Conservation (phyloP, 1,284 basidiomycete genomes). For the Sporisorium iseilematis-ciliati region DNA sequence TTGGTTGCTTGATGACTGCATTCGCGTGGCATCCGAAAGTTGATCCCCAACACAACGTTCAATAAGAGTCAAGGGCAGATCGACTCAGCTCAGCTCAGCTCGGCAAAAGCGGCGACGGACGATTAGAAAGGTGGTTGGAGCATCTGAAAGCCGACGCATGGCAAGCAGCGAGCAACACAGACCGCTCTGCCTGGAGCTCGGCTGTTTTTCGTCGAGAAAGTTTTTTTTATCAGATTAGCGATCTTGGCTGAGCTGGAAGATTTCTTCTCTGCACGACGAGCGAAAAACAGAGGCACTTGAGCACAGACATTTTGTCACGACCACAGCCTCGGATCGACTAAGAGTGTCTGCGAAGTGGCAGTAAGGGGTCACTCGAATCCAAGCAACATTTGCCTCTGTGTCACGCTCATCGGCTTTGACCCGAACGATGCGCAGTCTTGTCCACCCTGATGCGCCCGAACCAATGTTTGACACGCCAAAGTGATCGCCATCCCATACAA, state of each 20-base stretch:
- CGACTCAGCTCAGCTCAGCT: not conserved
- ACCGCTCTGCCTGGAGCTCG: too few relatives aligned
- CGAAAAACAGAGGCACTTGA: constrained; percentile 3
- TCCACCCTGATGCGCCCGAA: not conserved
- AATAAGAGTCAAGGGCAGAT: not conserved
- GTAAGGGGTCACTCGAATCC: not conserved
- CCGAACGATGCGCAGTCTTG: not conserved
- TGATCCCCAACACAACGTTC: not conserved
- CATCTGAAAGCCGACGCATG: too few relatives aligned
- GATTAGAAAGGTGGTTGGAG: not conserved
- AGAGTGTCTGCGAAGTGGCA: not conserved
- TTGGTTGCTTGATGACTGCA: not conserved
- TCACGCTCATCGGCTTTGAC: constrained; percentile 1
- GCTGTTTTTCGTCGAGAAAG: not conserved
- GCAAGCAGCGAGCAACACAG: too few relatives aligned
- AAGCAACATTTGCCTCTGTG: not conserved
- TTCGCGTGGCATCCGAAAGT: not conserved
- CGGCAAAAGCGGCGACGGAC: not conserved
- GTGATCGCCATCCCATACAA: constrained; percentile 9
- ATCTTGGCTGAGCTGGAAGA: constrained; percentile 23
- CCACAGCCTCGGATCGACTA: not conserved
- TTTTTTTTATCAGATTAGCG: constrained; percentile 36
- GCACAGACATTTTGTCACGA: not conserved
- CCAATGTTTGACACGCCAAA: not conserved
- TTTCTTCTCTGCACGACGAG: constrained; percentile 6